These are phyloP conservation scores for Neurospora crassa DNA, from an alignment of 2,329 filamentous ascomycete genomes.

Conservation along the genomic window DNA sequence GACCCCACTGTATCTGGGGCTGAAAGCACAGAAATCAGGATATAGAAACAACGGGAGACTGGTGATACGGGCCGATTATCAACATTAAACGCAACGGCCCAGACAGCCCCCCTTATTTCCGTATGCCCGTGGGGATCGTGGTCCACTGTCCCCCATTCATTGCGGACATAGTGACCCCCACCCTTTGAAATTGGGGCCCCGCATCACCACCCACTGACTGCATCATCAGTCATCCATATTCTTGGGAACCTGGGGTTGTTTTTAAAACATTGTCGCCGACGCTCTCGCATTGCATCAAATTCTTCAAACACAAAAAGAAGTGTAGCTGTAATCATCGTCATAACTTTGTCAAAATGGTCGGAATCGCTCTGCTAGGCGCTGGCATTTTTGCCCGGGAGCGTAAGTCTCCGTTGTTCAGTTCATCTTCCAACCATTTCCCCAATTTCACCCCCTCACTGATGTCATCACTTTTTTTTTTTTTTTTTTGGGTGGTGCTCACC, in stretches of 20 bases:
- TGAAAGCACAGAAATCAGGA: neutral
- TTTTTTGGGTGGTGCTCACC: neutral
- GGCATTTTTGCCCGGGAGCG: conserved; percentile 25
- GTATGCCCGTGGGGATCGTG: neutral
- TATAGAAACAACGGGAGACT: neutral
- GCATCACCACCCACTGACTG: neutral
- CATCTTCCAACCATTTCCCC: neutral
- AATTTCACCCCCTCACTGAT: neutral
- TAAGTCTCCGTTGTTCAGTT: conserved; percentile 6
- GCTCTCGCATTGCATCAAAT: neutral
- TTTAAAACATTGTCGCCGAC: neutral
- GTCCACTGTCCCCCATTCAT: neutral
- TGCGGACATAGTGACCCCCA: neutral
- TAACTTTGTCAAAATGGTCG: conserved; percentile 16
- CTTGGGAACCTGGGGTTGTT: neutral
- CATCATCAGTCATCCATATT: neutral
- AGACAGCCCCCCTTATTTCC: neutral
- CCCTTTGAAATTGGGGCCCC: neutral
- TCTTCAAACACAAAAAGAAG: neutral
- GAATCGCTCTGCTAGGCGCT: conserved; percentile 25
- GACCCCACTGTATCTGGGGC: neutral
- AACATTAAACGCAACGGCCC: neutral
- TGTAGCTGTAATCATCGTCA: neutral
- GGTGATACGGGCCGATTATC: neutral
- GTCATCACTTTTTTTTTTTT: neutral